Evolutionary conservation across 768 basidiomycete genomes (phyloP).

Genomic region (Calocybe cyanea): DNA sequence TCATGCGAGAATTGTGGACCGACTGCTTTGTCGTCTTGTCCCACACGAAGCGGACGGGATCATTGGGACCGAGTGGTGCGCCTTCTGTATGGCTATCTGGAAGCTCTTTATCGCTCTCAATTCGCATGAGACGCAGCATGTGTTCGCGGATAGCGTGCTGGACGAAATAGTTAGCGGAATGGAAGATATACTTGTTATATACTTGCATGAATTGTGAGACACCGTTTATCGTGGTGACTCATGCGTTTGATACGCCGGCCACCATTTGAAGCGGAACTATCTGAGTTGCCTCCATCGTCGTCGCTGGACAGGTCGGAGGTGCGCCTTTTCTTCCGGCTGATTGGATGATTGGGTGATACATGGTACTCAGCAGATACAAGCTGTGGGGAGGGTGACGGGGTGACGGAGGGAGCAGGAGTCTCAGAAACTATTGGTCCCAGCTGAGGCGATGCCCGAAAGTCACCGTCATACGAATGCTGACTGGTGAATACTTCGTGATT

Average conservation of each 20-base stretch:
- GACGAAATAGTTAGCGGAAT: slow-evolving; percentile 1
- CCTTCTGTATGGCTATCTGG: slow-evolving; percentile 64
- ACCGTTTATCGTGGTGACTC: slow-evolving; percentile 62
- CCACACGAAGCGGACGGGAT: slow-evolving; percentile 78
- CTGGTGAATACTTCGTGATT: slow-evolving; percentile 24
- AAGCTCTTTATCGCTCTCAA: slow-evolving; percentile 52
- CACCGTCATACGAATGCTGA: slow-evolving; percentile 13
- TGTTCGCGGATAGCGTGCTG: slow-evolving; percentile 73
- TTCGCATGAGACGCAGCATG: slow-evolving; percentile 54
- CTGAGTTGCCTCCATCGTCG: slow-evolving; percentile 31
- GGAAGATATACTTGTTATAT: not conserved
- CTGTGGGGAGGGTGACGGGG: slow-evolving; percentile 30
- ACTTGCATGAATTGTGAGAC: slow-evolving; percentile 65
- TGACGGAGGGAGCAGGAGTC: slow-evolving; percentile 22
- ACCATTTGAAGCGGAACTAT: slow-evolving; percentile 27
- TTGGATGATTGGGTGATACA: slow-evolving; percentile 9
- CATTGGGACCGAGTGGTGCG: slow-evolving; percentile 33
- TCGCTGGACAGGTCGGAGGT: slow-evolving; percentile 31
- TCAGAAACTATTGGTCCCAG: slow-evolving; percentile 11
- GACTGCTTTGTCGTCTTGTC: slow-evolving; percentile 75
- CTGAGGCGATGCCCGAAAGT: slow-evolving; percentile 13
- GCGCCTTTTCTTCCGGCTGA: slow-evolving; percentile 25
- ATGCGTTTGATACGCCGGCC: slow-evolving; percentile 38
- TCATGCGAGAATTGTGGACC: slow-evolving; percentile 71
- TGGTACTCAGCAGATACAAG: slow-evolving; percentile 14